Evolutionary conservation across 352 stramenopile species (phyloP), one percentile per base, ranked within the genome.

Genomic region (Phytopythium mirpurense): DNA sequence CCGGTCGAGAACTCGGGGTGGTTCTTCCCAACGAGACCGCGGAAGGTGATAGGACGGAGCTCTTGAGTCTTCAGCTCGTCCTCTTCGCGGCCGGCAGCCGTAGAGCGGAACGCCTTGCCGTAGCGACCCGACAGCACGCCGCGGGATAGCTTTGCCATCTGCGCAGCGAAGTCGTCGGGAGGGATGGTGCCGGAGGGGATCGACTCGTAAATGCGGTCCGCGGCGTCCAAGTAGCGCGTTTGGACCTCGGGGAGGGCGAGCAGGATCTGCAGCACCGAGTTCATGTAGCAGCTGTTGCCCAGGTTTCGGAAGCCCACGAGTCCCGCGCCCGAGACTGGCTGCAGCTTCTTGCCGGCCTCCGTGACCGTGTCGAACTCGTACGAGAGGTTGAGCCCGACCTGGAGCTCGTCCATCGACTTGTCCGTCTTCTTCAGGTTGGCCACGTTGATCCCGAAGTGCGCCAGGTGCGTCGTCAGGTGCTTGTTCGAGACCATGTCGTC

Each of bases 201-300:
- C n/a, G 74, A 78, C 7, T 58, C 55, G 38, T 90, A 88, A 63
- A 93, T 90, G 31, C 60, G 64, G 8, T 88, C 56, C 0, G 74
- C 57, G 2, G 59, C 68, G 26, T 86, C 74, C 21, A 78, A 78
- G 67, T 95, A 95, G 5, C 85, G 80, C 37, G 64, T 60, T 45
- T 90, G 63, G 16, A 95, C 55, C 51, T 95, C 82, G 0, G 83
- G 83, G 2, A 96, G 65, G 23, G 84, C 69, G 34, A 98, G 65
- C 10, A 99, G 64, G 18, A 98, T 60, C 72, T 99, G 97, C 16
- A 98, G 72, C 43, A 98, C 88, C 43, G 87, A 98, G 67, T 99
- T 99, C 78, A 99, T 94, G 78, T 99, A 99, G 79, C 98, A 99
- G 31, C 90, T 98, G 72, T 99, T 99, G 6, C 98, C 98, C n/a